phyloP scores from a whole-genome alignment of 257 asterid species.

The Solanum bukasovii region DNA sequence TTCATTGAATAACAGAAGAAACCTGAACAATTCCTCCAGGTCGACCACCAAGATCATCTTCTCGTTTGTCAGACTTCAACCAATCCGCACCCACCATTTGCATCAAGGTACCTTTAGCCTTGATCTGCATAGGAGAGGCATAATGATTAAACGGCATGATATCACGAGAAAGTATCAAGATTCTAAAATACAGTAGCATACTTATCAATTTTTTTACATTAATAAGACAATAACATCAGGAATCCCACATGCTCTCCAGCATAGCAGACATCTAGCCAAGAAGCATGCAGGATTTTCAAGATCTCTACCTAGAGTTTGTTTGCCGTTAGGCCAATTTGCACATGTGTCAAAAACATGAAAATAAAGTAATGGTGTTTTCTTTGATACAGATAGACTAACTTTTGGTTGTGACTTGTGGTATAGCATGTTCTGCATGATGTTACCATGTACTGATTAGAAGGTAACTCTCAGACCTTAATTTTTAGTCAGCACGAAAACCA shows the following conservation, averaged over 20 bases:
- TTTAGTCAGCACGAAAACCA: background rate
- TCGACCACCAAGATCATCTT: constrained; percentile 95
- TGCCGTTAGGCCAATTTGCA: background rate
- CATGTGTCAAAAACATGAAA: background rate
- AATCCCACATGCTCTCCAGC: background rate
- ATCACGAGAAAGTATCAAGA: background rate
- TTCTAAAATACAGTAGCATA: background rate
- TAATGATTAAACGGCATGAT: background rate
- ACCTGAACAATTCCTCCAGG: constrained; percentile 96
- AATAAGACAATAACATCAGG: background rate
- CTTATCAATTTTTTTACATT: background rate
- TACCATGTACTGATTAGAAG: background rate
- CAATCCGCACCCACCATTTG: constrained; percentile 99
- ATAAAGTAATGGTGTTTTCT: background rate
- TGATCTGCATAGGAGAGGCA: constrained; percentile 32
- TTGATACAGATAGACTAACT: background rate
- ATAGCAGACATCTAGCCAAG: background rate
- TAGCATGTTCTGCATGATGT: background rate
- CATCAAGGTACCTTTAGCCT: constrained; percentile 86
- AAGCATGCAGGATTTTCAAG: background rate
- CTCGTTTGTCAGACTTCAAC: constrained; percentile 94
- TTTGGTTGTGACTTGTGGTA: background rate
- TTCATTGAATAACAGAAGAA: background rate
- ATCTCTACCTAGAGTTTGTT: background rate
- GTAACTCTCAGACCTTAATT: background rate